These are phyloP conservation scores for Saccharomycopsis schoenii DNA, from an alignment of 805 yeast species.

Conservation along the genomic window DNA sequence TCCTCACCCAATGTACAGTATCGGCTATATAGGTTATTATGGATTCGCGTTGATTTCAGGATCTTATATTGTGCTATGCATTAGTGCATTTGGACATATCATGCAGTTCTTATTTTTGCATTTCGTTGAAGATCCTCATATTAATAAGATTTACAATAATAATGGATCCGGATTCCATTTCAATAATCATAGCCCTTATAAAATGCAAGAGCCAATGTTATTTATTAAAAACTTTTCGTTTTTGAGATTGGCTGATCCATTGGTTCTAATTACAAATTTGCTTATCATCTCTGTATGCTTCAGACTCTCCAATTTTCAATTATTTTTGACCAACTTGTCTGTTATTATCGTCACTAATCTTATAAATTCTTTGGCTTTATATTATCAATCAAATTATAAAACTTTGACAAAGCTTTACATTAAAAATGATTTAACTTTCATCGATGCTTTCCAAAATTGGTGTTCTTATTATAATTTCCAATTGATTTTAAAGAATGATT, in stretches of 20 bases:
- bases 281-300: conserved; percentile 33
- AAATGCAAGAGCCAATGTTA: conserved; percentile 45
- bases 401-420: conserved; percentile 57
- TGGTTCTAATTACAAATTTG: conserved; percentile 34
- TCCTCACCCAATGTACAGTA: conserved; percentile 89
- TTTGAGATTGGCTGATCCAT: conserved; percentile 54
- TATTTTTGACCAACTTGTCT: conserved; percentile 24
- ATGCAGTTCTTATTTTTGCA: conserved; percentile 67
- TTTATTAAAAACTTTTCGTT: conserved; percentile 54
- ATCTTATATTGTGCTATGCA: conserved; percentile 57
- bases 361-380: conserved; percentile 38
- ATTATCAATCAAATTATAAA: conserved; percentile 49
- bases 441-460: conserved; percentile 65
- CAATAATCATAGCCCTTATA: conserved; percentile 25
- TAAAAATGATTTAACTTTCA: conserved; percentile 52
- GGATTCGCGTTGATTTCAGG: conserved; percentile 73
- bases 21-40: conserved; percentile 81
- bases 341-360: conserved; percentile 34
- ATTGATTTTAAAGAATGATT: conserved; percentile 47
- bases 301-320: conserved; percentile 1
- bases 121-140: conserved; percentile 77
- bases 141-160: conserved; percentile 53
- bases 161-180: conserved; percentile 27
- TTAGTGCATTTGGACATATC: conserved; percentile 67
- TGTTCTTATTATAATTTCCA: conserved; percentile 48